phyloP scores from a whole-genome alignment of 192 early-diverging fungal genomes.

The Glomus cerebriforme region DNA sequence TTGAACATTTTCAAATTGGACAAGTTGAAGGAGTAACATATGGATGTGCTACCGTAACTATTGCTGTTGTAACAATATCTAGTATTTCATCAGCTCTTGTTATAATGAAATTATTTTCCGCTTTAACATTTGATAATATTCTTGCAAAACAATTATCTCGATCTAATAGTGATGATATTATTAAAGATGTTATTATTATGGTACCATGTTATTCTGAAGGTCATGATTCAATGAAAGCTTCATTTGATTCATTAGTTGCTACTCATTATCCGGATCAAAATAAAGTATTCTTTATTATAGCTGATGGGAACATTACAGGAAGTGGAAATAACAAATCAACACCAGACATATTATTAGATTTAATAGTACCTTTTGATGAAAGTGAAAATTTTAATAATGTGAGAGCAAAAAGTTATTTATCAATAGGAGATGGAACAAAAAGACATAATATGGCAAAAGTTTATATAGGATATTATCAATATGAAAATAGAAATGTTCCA shows the following conservation, averaged over 20 bases:
- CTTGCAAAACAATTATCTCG: background rate
- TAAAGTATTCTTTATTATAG: slow-evolving; percentile 79
- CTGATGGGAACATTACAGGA: slow-evolving; percentile 79
- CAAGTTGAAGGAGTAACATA: background rate
- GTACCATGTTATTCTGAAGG: slow-evolving; percentile 84
- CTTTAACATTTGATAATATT: background rate
- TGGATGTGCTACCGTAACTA: background rate
- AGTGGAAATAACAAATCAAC: slow-evolving; percentile 72
- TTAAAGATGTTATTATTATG: slow-evolving; percentile 54
- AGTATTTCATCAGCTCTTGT: background rate
- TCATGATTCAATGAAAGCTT: slow-evolving; percentile 67
- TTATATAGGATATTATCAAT: slow-evolving; percentile 86
- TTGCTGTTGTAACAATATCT: background rate
- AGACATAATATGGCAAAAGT: slow-evolving; percentile 93
- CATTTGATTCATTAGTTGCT: slow-evolving; percentile 75
- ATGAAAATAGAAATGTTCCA: slow-evolving; percentile 67
- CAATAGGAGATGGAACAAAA: slow-evolving; percentile 86
- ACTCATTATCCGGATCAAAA: slow-evolving; percentile 73
- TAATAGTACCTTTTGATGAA: background rate
- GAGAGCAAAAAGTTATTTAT: slow-evolving; percentile 68
- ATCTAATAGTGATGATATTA: background rate
- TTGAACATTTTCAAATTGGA: slow-evolving; percentile 22
- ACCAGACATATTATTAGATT: slow-evolving; percentile 55
- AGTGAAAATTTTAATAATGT: background rate
- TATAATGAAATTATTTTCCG: slow-evolving; percentile 8